Base-by-base conservation (phyloP, 805 yeast genomes). In the Metschnikowia gruessii region DNA sequence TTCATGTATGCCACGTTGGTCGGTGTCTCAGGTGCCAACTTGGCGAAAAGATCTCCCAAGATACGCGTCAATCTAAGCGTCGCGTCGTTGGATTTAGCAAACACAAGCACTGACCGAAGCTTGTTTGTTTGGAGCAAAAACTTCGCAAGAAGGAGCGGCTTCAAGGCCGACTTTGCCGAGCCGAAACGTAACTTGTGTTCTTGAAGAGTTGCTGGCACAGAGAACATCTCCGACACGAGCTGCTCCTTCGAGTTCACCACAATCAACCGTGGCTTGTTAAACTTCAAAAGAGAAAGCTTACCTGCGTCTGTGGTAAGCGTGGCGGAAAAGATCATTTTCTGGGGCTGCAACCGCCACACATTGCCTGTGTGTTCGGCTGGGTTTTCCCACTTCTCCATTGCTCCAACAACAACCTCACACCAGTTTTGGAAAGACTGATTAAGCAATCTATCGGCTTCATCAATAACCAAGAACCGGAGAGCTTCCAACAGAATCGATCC, bases 391-490 rank as follows among this genome's bases (percentile, higher is more conserved):
- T 48, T 45, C 38, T 42, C 63, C 45, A 75, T 66, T 42, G 67
- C 71, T 4, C 58, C 46, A 8, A 82, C 70, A 28, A 83, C 72
- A 38, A 70, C 74, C 60, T 75, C 72, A 68, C 87, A 77, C 99
- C 99, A 94, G 62, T 90, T 89, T 66, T 94, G 97, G 65, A 89
- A 94, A 12, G 87, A 80, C 63, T 94, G 97, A 59, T 88, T 89
- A 53, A 94, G 70, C 48, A 87, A 66, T 51, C 89, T 70, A 65
- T 87, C 95, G 8, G 92, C 95, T 64, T 87, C 95, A 66, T 87
- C 95, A 42, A 87, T 76, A 10, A 87, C 80, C 56, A 87, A 69
- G 61, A 75, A 85, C 52, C 79, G 72, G 48, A 91, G 70, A 42
- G 75, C 70, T 19, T 67, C 63, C 49, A 90, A 64, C 48, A 65